phyloP scores from a whole-genome alignment of 1,284 basidiomycete genomes.

The Trichosporon coremiiforme region DNA sequence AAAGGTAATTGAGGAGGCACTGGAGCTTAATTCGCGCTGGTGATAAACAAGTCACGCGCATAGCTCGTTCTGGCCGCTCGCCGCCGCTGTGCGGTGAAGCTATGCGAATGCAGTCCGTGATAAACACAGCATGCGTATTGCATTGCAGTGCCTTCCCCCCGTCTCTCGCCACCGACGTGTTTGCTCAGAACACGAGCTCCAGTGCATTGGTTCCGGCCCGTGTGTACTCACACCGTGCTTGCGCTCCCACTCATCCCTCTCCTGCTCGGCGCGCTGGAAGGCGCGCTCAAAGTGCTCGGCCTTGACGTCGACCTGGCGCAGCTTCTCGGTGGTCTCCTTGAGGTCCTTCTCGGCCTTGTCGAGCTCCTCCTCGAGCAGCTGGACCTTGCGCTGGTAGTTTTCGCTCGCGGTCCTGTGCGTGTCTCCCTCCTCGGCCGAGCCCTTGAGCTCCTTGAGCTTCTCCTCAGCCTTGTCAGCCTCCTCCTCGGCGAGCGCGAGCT shows the following conservation, averaged over 20 bases:
- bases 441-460: conserved; percentile 73
- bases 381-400: conserved; percentile 78
- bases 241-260: conserved; percentile 91
- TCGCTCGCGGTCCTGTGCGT: conserved; percentile 74
- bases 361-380: conserved; percentile 91
- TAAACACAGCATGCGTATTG: not conserved
- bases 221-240: conserved; percentile 75
- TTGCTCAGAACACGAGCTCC: too few relatives aligned
- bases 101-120: not conserved
- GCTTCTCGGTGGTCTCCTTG: conserved; percentile 96
- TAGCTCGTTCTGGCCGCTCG: not conserved
- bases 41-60: not conserved
- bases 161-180: not conserved
- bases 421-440: conserved; percentile 71
- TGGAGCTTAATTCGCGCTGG: not conserved
- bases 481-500: conserved; percentile 68
- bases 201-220: not conserved
- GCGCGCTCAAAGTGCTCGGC: conserved; percentile 98
- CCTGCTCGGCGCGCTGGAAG: conserved; percentile 81
- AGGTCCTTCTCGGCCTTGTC: conserved; percentile 95
- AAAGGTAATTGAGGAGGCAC: not conserved
- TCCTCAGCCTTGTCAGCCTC: conserved; percentile 77
- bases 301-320: conserved; percentile 97
- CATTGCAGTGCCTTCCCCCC: not conserved
- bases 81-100: not conserved